Percentiles rank a stretch among this genome's conserved stretches.
Evolutionary conservation across 371 early-diverging fungal genomes (phyloP).

Genomic region (Cladochytrium tenue): DNA sequence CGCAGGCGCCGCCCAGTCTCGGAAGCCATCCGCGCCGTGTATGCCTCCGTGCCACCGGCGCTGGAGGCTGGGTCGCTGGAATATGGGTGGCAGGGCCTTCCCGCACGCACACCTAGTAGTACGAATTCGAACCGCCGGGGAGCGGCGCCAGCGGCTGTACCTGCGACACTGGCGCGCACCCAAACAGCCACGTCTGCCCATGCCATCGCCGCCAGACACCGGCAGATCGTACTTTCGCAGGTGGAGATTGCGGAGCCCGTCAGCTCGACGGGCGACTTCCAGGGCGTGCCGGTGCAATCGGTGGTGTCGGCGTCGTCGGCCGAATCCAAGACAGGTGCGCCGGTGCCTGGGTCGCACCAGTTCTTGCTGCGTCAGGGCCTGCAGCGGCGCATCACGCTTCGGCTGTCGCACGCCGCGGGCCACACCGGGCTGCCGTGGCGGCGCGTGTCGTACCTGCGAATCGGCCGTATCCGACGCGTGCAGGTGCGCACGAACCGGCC

Average conservation of each 20-base stretch:
- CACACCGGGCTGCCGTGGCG: slow-evolving; percentile 64
- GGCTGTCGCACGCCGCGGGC: slow-evolving; percentile 76
- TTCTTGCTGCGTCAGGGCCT: slow-evolving; percentile 82
- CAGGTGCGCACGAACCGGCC: slow-evolving; percentile 16
- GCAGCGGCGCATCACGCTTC: slow-evolving; percentile 73
- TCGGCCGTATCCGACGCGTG: slow-evolving; percentile 69
- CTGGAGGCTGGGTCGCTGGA: background rate
- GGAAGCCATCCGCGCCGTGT: slow-evolving; percentile 19
- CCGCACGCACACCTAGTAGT: background rate
- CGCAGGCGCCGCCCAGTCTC: slow-evolving; percentile 7
- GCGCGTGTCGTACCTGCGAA: slow-evolving; percentile 51
- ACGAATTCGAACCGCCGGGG: background rate
- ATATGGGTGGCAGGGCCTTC: background rate
- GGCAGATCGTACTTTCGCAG: slow-evolving; percentile 27
- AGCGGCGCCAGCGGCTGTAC: background rate
- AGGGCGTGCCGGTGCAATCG: slow-evolving; percentile 66
- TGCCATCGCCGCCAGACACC: background rate
- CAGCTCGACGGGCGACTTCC: slow-evolving; percentile 68
- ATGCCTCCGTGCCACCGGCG: background rate
- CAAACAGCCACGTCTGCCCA: too few relatives aligned
- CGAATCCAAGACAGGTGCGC: slow-evolving; percentile 12
- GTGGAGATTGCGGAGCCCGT: slow-evolving; percentile 32
- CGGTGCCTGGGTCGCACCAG: slow-evolving; percentile 45
- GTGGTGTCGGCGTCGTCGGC: slow-evolving; percentile 10
- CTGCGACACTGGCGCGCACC: background rate